Evolutionary conservation across 2,329 filamentous ascomycete species (phyloP).

Genomic region (Sporothrix variecibatus): DNA sequence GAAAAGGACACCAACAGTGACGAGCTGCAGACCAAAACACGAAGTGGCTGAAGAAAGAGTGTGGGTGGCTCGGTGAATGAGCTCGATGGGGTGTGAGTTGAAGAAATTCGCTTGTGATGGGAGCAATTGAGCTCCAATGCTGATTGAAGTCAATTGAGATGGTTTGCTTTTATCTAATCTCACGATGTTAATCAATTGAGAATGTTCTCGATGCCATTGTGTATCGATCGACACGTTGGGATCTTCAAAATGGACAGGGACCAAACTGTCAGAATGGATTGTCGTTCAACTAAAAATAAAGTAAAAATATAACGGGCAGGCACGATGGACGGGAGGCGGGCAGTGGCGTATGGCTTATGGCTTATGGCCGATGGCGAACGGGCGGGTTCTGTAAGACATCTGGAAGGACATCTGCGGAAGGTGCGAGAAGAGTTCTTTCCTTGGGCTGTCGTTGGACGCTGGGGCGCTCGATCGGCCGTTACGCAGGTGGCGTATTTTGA

Average conservation of each 20-base stretch:
- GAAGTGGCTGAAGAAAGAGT: neutral
- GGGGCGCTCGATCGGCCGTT: conserved; percentile 15
- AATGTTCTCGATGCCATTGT: neutral
- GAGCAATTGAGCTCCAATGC: neutral
- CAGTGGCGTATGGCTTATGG: neutral
- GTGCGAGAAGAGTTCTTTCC: neutral
- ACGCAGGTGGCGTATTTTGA: conserved; percentile 8
- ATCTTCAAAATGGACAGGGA: neutral
- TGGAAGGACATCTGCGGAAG: neutral
- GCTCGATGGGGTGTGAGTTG: neutral
- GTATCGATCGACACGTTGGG: neutral
- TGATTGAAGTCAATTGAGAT: neutral
- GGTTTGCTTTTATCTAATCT: neutral
- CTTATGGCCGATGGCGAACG: neutral
- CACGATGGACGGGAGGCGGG: neutral
- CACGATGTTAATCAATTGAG: neutral
- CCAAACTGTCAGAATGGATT: neutral
- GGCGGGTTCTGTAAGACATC: neutral
- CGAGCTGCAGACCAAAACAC: neutral
- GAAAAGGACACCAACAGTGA: neutral
- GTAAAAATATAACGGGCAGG: neutral
- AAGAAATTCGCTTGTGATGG: conserved; percentile 13
- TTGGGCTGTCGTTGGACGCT: neutral
- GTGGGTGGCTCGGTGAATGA: neutral
- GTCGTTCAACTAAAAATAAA: neutral